A percentile compares a stretch with the other conserved stretches of the same genome.
Evolutionary conservation across 2,329 filamentous ascomycete species (phyloP).

Genomic region (Monosporascus sp.): DNA sequence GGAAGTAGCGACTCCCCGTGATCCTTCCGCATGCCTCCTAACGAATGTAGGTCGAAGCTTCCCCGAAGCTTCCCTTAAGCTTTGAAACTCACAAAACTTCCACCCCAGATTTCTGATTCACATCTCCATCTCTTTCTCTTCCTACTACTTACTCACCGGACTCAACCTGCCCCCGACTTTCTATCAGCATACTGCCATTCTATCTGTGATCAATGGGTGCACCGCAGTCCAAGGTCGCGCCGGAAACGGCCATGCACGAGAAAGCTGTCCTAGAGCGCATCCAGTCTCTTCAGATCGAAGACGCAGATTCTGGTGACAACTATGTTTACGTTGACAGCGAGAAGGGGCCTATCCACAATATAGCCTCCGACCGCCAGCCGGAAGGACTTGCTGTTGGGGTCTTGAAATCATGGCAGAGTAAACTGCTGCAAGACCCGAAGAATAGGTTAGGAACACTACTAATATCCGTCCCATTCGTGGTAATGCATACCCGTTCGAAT

Average conservation of each 20-base stretch:
- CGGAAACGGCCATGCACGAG: constrained; percentile 27
- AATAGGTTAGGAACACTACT: constrained; percentile 43
- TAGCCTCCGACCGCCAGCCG: constrained; percentile 23
- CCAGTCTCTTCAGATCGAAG: constrained; percentile 39
- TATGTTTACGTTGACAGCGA: constrained; percentile 46
- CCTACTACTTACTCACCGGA: no score
- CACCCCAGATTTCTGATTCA: no score
- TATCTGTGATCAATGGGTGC: constrained; percentile 34
- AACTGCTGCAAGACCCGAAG: constrained; percentile 59
- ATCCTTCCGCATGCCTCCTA: neutral
- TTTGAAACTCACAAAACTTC: no score
- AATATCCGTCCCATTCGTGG: neutral
- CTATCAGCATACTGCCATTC: neutral
- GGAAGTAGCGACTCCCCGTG: neutral
- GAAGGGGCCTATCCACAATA: constrained; percentile 23
- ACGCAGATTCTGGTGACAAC: constrained; percentile 33
- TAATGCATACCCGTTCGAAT: no score
- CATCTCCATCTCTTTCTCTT: no score
- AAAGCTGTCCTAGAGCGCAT: constrained; percentile 41
- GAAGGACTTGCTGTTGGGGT: constrained; percentile 46
- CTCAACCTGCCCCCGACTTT: no score
- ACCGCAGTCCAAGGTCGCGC: constrained; percentile 34
- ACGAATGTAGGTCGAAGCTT: no score
- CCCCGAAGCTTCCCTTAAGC: no score
- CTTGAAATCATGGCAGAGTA: constrained; percentile 54